Evolutionary conservation across 1,284 basidiomycete species (phyloP), one percentile per base, ranked within the genome.

Genomic region (Takashimella tepidaria): DNA sequence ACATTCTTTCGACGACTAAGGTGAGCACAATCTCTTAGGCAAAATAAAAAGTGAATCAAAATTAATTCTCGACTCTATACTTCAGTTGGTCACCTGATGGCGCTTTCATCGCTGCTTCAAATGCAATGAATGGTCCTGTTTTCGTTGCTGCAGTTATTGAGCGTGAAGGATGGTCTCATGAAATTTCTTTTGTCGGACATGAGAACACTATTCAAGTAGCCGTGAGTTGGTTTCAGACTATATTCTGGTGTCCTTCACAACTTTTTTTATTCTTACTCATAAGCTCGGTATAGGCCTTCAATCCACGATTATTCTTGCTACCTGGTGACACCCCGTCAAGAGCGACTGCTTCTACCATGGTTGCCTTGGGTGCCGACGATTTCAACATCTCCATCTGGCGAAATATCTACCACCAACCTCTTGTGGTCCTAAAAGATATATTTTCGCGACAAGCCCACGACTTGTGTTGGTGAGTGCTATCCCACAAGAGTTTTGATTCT

Each of bases 161-260:
- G 5, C 81, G 95, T 26, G 85, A 86, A 47, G 81, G 84, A 5
- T 96, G 91, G 92, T 84, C 84, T 2, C 87, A 87, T 5, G 88
- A 92, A 55, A 92, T 93, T 49, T 92, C 88, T 60, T 81, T 99
- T 50, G 93, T 98, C 42, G 95, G 95, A 0, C 95, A 99, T 68
- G 91, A 95, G 71, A 96, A 98, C 66, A 95, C 92, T 0, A 88
- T 98, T n/a, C 88, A 96, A 77, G 92, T 96, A 45, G 89, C 91
- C 19, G 89, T 89, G 68, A 66, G 87, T 70, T 45, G 55, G n/a
- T n/a, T n/a, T n/a, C n/a, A n/a, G n/a, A n/a, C n/a, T n/a, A n/a
- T n/a, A n/a, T n/a, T n/a, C n/a, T n/a, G n/a, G n/a, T n/a, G n/a
- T n/a, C n/a, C n/a, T n/a, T n/a, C n/a, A n/a, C n/a, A n/a, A 43